phyloP scores from a whole-genome alignment of 257 asterid genomes.

The Coffea canephora region DNA sequence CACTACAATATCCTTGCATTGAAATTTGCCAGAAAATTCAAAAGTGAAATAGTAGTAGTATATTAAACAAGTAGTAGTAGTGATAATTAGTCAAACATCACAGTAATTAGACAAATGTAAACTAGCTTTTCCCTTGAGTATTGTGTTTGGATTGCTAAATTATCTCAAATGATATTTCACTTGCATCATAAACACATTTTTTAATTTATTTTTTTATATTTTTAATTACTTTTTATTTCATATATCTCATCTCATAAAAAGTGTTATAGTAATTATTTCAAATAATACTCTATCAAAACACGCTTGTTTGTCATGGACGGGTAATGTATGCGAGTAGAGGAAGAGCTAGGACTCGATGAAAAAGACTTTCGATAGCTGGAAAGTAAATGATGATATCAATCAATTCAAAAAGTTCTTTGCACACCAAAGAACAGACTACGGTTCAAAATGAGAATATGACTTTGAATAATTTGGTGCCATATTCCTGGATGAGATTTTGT shows the following conservation, averaged over 20 bases:
- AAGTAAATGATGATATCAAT: background rate
- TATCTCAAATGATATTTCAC: no score
- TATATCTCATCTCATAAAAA: no score
- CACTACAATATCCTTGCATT: conserved; percentile 15
- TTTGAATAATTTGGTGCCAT: background rate
- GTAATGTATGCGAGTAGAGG: background rate
- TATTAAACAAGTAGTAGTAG: background rate
- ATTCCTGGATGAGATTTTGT: no score
- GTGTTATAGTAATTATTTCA: no score
- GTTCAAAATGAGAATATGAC: conserved; percentile 13
- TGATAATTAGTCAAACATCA: background rate
- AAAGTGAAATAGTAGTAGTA: background rate
- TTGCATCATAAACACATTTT: no score
- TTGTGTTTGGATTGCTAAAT: no score
- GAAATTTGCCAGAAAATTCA: background rate
- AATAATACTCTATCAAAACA: no score
- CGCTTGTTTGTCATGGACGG: background rate
- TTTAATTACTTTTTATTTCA: no score
- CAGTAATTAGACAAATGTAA: background rate
- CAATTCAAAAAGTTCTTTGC: background rate
- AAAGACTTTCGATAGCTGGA: background rate
- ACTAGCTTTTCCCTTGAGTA: no score
- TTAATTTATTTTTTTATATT: no score
- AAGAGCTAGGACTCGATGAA: background rate
- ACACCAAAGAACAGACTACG: background rate